Percentiles rank a stretch among this genome's conserved stretches.
Evolutionary conservation across 305 asterid genomes (phyloP).

Genomic region (Solanum chacoense): DNA sequence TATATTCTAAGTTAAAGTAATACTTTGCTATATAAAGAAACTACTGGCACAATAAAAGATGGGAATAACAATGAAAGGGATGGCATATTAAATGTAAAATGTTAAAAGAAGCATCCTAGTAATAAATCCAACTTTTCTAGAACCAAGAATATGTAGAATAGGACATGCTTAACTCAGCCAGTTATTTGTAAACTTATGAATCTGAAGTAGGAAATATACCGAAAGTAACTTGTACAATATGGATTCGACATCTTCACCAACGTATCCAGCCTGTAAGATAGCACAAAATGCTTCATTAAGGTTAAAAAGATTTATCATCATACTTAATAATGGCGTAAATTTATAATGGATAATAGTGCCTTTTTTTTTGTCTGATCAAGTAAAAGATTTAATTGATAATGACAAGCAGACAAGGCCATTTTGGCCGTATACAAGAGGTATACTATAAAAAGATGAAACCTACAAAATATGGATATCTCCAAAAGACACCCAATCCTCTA

Average conservation of each 20-base stretch:
- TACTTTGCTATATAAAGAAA: background rate
- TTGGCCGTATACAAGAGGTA: background rate
- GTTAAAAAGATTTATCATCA: background rate
- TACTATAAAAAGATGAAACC: background rate
- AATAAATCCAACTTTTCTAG: background rate
- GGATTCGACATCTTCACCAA: slow-evolving; percentile 97
- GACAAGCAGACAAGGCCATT: background rate
- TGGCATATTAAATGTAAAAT: background rate
- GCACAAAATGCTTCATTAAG: background rate
- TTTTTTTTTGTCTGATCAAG: background rate
- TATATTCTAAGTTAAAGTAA: background rate
- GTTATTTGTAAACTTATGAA: background rate
- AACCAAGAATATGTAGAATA: background rate
- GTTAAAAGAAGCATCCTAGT: background rate
- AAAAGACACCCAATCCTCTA: background rate
- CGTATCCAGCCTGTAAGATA: slow-evolving; percentile 87
- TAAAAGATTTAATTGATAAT: background rate
- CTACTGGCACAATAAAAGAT: background rate
- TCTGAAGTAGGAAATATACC: slow-evolving; percentile 23
- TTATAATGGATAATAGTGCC: background rate
- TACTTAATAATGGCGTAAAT: background rate
- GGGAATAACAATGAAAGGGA: background rate
- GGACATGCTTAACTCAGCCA: background rate
- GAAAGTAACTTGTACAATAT: slow-evolving; percentile 76
- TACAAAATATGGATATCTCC: background rate